Percentiles rank a stretch among this genome's conserved stretches.
Conservation (phyloP, 495 filamentous ascomycete genomes). For the Jackrogersella minutella region DNA sequence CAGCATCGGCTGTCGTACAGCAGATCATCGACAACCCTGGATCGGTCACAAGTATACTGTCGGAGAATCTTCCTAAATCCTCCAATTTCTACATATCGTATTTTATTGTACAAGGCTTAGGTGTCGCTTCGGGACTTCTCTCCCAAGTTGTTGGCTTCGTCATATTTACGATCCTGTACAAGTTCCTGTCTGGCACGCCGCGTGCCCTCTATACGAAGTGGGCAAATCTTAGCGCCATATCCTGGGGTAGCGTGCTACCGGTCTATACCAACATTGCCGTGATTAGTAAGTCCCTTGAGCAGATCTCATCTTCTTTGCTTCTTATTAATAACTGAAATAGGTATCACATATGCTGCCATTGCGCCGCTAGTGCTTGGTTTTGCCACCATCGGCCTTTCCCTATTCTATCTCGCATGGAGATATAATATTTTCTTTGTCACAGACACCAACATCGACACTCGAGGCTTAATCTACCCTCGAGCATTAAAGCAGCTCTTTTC, state of each 20-base stretch:
- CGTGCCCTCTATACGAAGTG: constrained; percentile 68
- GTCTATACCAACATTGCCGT: constrained; percentile 84
- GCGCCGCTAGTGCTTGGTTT: constrained; percentile 91
- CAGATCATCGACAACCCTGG: constrained; percentile 71
- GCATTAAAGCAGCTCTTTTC: constrained; percentile 92
- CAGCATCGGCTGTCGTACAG: constrained; percentile 71
- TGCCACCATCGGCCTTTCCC: constrained; percentile 78
- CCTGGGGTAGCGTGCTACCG: constrained; percentile 92
- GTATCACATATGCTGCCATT: constrained; percentile 88
- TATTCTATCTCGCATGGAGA: constrained; percentile 93
- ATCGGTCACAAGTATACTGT: constrained; percentile 69
- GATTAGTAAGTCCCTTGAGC: constrained; percentile 66
- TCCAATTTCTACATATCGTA: constrained; percentile 97
- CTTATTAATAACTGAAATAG: constrained; percentile 47
- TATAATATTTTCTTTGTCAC: constrained; percentile 96
- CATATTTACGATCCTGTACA: constrained; percentile 79
- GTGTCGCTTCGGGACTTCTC: constrained; percentile 77
- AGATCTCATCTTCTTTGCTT: not conserved
- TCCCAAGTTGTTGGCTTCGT: constrained; percentile 81
- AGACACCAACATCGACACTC: constrained; percentile 85
- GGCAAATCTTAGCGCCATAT: constrained; percentile 66
- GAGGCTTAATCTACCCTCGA: constrained; percentile 84
- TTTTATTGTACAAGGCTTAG: constrained; percentile 91
- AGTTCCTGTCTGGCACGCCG: constrained; percentile 63
- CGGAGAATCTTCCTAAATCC: constrained; percentile 76